Conservation (phyloP, 1,284 basidiomycete genomes). For the Golubevia sp. region DNA sequence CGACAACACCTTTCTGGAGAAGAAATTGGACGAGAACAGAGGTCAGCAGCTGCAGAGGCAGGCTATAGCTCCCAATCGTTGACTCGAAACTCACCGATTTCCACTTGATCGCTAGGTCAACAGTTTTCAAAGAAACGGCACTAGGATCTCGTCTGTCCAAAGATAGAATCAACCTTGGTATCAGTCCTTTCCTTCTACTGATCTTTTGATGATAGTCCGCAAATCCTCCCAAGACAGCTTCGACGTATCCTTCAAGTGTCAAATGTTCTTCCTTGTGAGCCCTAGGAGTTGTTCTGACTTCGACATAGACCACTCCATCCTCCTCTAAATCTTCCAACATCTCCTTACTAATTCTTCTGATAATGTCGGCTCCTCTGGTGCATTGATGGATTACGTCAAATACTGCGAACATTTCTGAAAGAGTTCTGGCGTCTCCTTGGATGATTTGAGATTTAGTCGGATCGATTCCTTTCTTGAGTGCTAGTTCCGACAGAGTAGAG, state of each 20-base stretch:
- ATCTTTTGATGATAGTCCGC: not conserved
- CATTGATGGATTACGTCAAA: slow-evolving; percentile 24
- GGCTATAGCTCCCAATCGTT: too few species aligned
- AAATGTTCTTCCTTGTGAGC: not conserved
- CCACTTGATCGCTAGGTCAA: slow-evolving; percentile 13
- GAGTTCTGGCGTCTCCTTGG: slow-evolving; percentile 9
- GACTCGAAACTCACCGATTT: too few species aligned
- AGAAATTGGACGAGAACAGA: too few species aligned
- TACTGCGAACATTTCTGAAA: slow-evolving; percentile 23
- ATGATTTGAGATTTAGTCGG: slow-evolving; percentile 9
- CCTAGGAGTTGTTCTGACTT: slow-evolving; percentile 28
- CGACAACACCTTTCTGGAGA: slow-evolving; percentile 13
- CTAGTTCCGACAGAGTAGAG: slow-evolving; percentile 18
- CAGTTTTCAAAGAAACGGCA: not conserved
- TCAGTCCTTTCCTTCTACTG: not conserved
- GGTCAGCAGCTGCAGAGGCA: too few species aligned
- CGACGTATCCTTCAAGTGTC: slow-evolving; percentile 10
- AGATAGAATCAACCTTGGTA: slow-evolving; percentile 20
- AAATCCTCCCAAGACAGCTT: slow-evolving; percentile 15
- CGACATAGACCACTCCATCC: slow-evolving; percentile 30
- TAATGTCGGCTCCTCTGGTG: slow-evolving; percentile 12
- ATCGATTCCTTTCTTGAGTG: slow-evolving; percentile 6
- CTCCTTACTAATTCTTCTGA: slow-evolving; percentile 19
- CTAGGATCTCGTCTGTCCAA: slow-evolving; percentile 21
- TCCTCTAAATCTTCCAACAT: slow-evolving; percentile 17